Evolutionary conservation across 176 grass and related monocot genomes (phyloP).

Genomic region (Aegilops tauschii): DNA sequence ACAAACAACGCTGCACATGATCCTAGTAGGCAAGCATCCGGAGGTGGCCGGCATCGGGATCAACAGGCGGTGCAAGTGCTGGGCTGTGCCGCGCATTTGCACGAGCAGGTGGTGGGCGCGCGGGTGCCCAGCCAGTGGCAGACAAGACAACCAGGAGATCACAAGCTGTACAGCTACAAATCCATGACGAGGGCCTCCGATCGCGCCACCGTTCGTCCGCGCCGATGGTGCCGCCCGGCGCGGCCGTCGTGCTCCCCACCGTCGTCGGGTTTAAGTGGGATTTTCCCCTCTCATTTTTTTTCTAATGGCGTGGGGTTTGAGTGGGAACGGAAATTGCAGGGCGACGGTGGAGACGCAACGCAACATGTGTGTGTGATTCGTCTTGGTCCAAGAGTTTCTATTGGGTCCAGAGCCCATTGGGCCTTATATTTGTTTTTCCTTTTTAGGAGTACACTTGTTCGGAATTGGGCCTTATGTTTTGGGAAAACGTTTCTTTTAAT

Average conservation of each 20-base stretch:
- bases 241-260: neutral
- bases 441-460: neutral
- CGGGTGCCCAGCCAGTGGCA: neutral
- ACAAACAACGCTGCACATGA: neutral
- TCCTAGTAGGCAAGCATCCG: neutral
- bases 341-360: too few species aligned
- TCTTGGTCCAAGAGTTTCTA: neutral
- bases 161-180: neutral
- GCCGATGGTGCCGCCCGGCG: neutral
- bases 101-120: neutral
- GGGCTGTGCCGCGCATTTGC: neutral
- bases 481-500: too few species aligned
- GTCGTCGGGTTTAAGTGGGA: neutral
- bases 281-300: neutral
- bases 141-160: neutral
- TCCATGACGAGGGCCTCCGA: neutral
- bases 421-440: neutral
- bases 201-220: neutral
- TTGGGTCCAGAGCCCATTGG: neutral
- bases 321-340: neutral
- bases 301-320: neutral
- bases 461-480: neutral
- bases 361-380: neutral
- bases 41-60: neutral
- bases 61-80: neutral